Conservation (phyloP, 331 rosid genomes). For the Quercus lobata region DNA sequence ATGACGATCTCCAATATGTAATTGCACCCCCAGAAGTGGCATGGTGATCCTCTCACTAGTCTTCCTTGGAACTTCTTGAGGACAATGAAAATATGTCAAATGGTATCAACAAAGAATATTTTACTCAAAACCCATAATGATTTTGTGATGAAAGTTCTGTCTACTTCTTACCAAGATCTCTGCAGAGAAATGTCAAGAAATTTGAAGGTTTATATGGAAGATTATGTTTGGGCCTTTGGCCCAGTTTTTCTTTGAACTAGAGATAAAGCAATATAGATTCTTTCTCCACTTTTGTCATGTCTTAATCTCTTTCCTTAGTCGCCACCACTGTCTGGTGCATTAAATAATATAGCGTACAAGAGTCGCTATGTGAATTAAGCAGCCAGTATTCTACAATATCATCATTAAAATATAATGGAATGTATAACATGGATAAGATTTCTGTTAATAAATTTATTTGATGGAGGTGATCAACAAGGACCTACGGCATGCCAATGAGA, state of each 20-base stretch:
- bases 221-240: neutral
- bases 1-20: constrained; percentile 29
- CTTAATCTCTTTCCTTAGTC: constrained; percentile 21
- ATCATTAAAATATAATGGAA: neutral
- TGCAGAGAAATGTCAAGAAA: neutral
- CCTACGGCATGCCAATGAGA: neutral
- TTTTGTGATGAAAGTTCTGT: neutral
- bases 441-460: neutral
- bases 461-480: neutral
- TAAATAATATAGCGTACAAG: constrained; percentile 14
- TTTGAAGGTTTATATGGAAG: neutral
- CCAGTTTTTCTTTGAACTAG: constrained; percentile 13
- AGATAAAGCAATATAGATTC: constrained; percentile 6
- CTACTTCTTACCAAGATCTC: neutral
- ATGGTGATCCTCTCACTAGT: constrained; percentile 11
- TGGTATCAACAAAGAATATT: neutral
- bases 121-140: neutral
- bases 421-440: neutral
- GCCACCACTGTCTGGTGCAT: constrained; percentile 9
- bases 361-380: constrained; percentile 3
- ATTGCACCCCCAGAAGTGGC: constrained; percentile 31
- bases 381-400: neutral
- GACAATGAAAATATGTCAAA: neutral
- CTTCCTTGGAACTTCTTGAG: constrained; percentile 3
- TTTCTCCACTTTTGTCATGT: neutral